Evolutionary conservation across 1,139 yeast species (phyloP), one percentile per base, ranked within the genome.

Genomic region (Candida glucosophila): DNA sequence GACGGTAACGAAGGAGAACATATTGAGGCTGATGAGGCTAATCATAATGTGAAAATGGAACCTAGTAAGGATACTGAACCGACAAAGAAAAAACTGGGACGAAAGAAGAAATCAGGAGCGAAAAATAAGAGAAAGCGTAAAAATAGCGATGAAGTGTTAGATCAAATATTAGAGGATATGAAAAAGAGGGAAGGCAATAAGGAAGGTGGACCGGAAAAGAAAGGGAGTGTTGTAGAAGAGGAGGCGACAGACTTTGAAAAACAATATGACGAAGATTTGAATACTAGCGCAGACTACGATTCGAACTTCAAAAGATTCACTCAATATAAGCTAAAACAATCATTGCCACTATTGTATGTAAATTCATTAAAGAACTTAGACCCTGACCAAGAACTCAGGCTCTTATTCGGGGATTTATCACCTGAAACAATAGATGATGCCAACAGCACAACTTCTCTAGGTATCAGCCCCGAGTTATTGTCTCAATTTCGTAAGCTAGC

Each of bases 301-400:
- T 53, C 66, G 6, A 59, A 61, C 33, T 67, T 61, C 40, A 49
- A 65, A 35, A 45, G 58, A 41, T 60, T 73, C 48, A 59, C 79
- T 14, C 40, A 62, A 11, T 41, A 51, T 17, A 53, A 67, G 41
- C 55, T 67, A 29, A 53, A 44, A 29, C 45, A 45, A 27, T 55
- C 63, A 16, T 33, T 60, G 20, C 52, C 56, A 5, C 49, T 69
- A 21, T 52, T 76, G 17, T 58, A 64, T 8, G 47, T 76, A 5
- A 46, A 43, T 2, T 60, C 71, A 23, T 48, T 65, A 4, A 70
- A 67, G 30, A 71, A 76, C 33, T 58, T 85, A 23, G 93, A 85
- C 44, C 82, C 93, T 3, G 94, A 83, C 41, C 70, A 72, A 24
- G 96, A 85, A 44, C 77, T 81, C 45, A 69, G 73, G 28, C 62